Evolutionary conservation across 352 stramenopile genomes (phyloP).

Genomic region (Phytophthora ohioensis): DNA sequence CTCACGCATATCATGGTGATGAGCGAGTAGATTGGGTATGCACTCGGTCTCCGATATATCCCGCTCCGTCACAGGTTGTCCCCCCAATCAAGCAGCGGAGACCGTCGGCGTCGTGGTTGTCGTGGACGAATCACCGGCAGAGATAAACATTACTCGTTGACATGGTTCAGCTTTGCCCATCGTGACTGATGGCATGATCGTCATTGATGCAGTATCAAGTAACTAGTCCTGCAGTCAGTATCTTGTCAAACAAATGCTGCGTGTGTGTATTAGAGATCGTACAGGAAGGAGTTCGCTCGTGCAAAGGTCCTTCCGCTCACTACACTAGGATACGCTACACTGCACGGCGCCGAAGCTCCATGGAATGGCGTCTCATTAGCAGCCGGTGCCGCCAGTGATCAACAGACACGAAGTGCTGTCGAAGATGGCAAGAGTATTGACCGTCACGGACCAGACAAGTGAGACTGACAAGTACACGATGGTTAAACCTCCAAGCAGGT

Average conservation of each 20-base stretch:
- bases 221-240: neutral
- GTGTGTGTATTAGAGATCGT: neutral
- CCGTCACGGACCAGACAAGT: slow-evolving; percentile 25
- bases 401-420: slow-evolving; percentile 30
- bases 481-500: slow-evolving; percentile 14
- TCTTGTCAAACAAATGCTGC: slow-evolving; percentile 6
- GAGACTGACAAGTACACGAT: slow-evolving; percentile 23
- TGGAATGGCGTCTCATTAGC: slow-evolving; percentile 6
- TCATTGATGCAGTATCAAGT: neutral
- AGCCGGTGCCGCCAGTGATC: slow-evolving; percentile 15
- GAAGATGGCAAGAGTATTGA: slow-evolving; percentile 32
- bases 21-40: neutral
- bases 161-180: neutral
- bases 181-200: slow-evolving; percentile 2
- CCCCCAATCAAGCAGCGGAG: slow-evolving; percentile 1
- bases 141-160: slow-evolving; percentile 1
- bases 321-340: too few relatives aligned
- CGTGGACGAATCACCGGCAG: neutral
- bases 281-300: neutral
- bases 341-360: too few relatives aligned
- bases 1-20: slow-evolving; percentile 1
- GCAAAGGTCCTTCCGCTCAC: neutral
- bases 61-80: neutral
- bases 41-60: neutral
- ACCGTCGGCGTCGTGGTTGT: neutral